Evolutionary conservation across 768 basidiomycete genomes (phyloP).

Genomic region (Tylopilus balloui): DNA sequence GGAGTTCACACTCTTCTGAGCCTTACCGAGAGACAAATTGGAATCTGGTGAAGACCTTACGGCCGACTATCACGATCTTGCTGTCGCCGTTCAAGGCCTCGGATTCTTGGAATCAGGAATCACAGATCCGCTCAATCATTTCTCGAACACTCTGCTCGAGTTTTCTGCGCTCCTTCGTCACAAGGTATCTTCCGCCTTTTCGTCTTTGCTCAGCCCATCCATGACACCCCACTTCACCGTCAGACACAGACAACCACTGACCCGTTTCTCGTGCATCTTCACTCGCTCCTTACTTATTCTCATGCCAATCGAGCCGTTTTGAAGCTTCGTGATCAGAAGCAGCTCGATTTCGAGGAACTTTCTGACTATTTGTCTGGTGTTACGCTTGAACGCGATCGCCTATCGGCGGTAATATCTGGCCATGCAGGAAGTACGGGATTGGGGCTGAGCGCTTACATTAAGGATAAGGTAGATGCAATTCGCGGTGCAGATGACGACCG

Average conservation of each 20-base stretch:
- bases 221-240: constrained; percentile 1
- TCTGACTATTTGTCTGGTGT: constrained; percentile 93
- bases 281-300: constrained; percentile 90
- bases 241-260: constrained; percentile 90
- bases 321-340: constrained; percentile 95
- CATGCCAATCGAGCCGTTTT: constrained; percentile 91
- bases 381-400: constrained; percentile 85
- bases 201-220: neutral
- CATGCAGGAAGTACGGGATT: constrained; percentile 81
- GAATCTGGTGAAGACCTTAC: constrained; percentile 91
- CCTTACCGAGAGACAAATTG: constrained; percentile 80
- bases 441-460: constrained; percentile 83
- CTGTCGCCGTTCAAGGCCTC: constrained; percentile 92
- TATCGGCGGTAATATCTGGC: constrained; percentile 86
- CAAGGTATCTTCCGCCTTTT: constrained; percentile 49
- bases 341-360: constrained; percentile 96
- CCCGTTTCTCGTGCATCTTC: constrained; percentile 85
- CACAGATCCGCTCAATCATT: constrained; percentile 94
- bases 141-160: constrained; percentile 92
- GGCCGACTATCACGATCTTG: constrained; percentile 95
- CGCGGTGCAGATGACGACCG: constrained; percentile 92
- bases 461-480: constrained; percentile 87
- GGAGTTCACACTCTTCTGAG: constrained; percentile 50
- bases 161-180: constrained; percentile 89
- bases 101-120: constrained; percentile 98